Base-by-base conservation (phyloP, 2,329 filamentous ascomycete genomes). In the Cytospora piceae region DNA sequence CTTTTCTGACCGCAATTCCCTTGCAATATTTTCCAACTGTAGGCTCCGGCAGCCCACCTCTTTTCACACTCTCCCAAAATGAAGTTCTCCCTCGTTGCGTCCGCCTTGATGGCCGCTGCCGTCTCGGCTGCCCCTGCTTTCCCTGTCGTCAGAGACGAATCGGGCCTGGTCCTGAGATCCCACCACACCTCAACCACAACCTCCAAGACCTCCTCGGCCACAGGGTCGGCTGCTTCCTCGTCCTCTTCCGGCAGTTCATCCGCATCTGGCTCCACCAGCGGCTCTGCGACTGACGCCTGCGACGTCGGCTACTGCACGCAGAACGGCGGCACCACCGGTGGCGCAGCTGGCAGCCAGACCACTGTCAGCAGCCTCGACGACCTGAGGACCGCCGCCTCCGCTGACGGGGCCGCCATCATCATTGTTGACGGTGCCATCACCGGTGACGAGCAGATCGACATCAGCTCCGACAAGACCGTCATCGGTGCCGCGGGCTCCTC, bases 271-370 rank as follows among this genome's bases (percentile, higher is more conserved):
- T 61, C 59, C 17, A 17, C 24, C 9, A 37, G 53, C 34, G 63
- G 39, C 20, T 34, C 63, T 8, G 39, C 68, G n/a, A 67, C 64
- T 6, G 69, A 70, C 17, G 61, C 68, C 29, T 70, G 69, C 39
- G 73, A 73, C 32, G 73, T 76, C 53, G 82, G 82, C 32, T 84
- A 80, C 70, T 81, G 78, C 55, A 80, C 78, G 24, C 70, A 78
- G 68, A 83, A 83, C 62, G 81, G 79, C 49, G 81, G 81, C 65
- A 87, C 84, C 4, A 86, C 79, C 6, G 85, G 85, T 61, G 85
- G 85, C 61, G 76, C 79, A 29, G 82, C 81, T n/a, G 85, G 84
- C 58, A 77, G 81, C 2, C 84, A 83, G 12, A 83, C 81, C 34
- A 86, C 83, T 12, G 85, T 87, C 62, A 81, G 81, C 24, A 80